These are phyloP conservation scores for Kitagawia praeruptora DNA, from an alignment of 129 eudicot genomes.

Conservation along the genomic window DNA sequence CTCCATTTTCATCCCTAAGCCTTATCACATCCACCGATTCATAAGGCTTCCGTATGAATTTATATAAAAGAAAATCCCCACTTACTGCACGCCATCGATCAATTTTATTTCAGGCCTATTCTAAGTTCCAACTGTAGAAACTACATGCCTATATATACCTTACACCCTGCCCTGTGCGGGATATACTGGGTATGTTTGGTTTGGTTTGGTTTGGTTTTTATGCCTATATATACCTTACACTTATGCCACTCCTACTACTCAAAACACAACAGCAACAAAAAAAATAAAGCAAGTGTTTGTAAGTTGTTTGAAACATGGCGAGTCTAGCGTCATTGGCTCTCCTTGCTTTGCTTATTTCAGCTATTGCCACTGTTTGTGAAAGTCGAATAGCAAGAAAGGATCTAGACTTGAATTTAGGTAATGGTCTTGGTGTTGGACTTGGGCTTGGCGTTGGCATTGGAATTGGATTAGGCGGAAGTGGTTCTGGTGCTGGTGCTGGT, in stretches of 20 bases:
- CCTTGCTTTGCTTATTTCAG: constrained; percentile 25
- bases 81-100: background rate
- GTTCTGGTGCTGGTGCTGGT: constrained; percentile 53
- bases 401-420: constrained; percentile 47
- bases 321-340: constrained; percentile 18
- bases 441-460: constrained; percentile 59
- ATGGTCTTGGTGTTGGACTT: constrained; percentile 36
- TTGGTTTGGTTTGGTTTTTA: too few species aligned
- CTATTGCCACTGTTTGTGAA: constrained; percentile 34
- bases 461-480: constrained; percentile 57
- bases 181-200: too few species aligned
- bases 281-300: background rate
- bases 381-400: constrained; percentile 64
- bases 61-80: background rate
- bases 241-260: constrained; percentile 10
- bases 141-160: constrained; percentile 32
- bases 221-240: constrained; percentile 31
- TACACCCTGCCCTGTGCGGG: too few species aligned
- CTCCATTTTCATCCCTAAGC: constrained; percentile 25
- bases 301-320: constrained; percentile 16
- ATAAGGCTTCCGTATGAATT: constrained; percentile 29
- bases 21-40: constrained; percentile 28
- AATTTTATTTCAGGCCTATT: background rate
- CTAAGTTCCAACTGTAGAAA: constrained; percentile 1
- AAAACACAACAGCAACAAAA: background rate